Percentiles rank a stretch among this genome's conserved stretches.
Evolutionary conservation across 768 basidiomycete genomes (phyloP).

Genomic region (Collybia sordida): DNA sequence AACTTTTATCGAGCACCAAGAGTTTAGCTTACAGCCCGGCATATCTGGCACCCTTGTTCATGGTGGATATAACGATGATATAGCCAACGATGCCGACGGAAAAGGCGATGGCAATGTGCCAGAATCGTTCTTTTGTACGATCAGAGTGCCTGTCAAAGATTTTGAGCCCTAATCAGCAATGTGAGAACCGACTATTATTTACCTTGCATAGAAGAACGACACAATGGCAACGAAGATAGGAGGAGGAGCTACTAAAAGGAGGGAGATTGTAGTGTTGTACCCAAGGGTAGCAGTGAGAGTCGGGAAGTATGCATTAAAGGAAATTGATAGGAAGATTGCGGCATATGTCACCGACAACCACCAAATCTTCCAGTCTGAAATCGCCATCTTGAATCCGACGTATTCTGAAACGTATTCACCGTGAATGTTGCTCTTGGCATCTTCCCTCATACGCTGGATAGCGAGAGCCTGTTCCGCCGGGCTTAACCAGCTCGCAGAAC

Average conservation of each 20-base stretch:
- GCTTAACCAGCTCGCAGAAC: conserved; percentile 25
- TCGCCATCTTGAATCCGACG: conserved; percentile 42
- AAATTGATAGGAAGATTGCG: conserved; percentile 44
- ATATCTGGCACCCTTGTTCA: conserved; percentile 50
- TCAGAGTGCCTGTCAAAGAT: conserved; percentile 52
- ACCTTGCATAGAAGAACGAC: conserved; percentile 43
- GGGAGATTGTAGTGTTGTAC: conserved; percentile 53
- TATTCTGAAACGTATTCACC: conserved; percentile 4
- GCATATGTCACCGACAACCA: conserved; percentile 54
- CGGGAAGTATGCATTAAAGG: conserved; percentile 64
- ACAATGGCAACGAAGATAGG: conserved; percentile 51
- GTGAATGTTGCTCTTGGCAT: conserved; percentile 26
- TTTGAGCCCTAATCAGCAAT: not conserved
- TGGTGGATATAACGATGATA: conserved; percentile 51
- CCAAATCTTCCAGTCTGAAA: conserved; percentile 70
- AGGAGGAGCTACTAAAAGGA: conserved; percentile 67
- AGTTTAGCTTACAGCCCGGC: conserved; percentile 43
- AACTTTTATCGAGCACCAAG: not conserved
- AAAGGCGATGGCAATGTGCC: conserved; percentile 48
- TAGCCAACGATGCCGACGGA: conserved; percentile 59
- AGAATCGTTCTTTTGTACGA: conserved; percentile 55
- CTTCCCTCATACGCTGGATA: conserved; percentile 46
- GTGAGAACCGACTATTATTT: conserved; percentile 10
- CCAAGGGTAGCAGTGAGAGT: conserved; percentile 66
- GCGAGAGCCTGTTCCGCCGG: conserved; percentile 17